Base-by-base conservation (phyloP, 2,329 filamentous ascomycete genomes). In the Cadophora sp. region DNA sequence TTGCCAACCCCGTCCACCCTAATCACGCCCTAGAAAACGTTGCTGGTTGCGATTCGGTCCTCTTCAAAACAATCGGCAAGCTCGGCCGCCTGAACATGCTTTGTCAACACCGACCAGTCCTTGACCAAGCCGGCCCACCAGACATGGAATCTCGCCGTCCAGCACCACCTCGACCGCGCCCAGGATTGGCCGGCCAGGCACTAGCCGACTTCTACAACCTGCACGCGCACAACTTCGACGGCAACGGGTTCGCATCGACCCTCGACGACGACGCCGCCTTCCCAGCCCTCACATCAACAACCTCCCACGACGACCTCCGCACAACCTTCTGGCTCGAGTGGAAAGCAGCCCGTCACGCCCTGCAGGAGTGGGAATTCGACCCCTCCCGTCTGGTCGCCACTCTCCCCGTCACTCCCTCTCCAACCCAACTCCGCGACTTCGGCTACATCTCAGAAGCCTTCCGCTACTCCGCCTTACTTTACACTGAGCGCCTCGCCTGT, bases 401-500 rank as follows among this genome's bases (percentile, higher is more conserved):
- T 9, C 81, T 89, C 13, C 83, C 84, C 18, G 79, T 79, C 53
- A 71, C 72, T 7, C 82, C 85, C 1, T 85, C 85, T 0, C 81
- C 85, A 11, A 84, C 84, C 8, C 91, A 96, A 76, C 80, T 91
- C 1, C 84, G 88, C 24, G 93, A 96, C 70, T 83, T 97, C 13
- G 85, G 89, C 41, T 92, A 94, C 74, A 90, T 97, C 60, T 96
- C 92, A 22, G 93, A 97, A 78, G 91, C 91, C 13, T 97, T 97
- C 83, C 91, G 94, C 20, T 94, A 96, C 78, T 90, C 94, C 0
- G 94, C 94, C 0, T 84, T 97, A 41, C 85, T 97, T 13, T 97
- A 97, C 81, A 94, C 91, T 11, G 93, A 97, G 81, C 91, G 94
- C 4, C 87, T 97, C 27, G 93, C 92, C 1, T 89, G 90, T 71